These are phyloP conservation scores for Hymenoscyphus repandus DNA, from an alignment of 2,329 filamentous ascomycete genomes.

Conservation along the genomic window DNA sequence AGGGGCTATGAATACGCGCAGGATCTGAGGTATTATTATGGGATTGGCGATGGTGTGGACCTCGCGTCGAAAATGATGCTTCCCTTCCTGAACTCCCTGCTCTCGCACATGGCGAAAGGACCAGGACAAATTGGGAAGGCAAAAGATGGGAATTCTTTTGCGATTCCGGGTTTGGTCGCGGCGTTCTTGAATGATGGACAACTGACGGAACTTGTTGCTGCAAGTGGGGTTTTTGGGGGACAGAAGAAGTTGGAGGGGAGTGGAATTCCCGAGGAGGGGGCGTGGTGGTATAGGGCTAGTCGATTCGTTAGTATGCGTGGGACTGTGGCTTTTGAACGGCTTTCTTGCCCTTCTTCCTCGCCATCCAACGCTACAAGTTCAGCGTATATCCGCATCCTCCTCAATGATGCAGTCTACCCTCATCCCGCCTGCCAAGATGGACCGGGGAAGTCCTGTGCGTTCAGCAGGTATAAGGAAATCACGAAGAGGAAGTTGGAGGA, in stretches of 20 bases:
- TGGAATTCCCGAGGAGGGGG: conserved; percentile 35
- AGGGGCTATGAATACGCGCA: conserved; percentile 62
- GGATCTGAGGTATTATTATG: conserved; percentile 65
- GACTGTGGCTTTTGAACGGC: conserved; percentile 58
- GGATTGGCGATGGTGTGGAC: conserved; percentile 50
- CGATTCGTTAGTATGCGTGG: conserved; percentile 59
- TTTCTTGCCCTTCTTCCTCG: conserved; percentile 41
- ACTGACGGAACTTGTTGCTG: conserved; percentile 54
- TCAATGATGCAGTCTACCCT: conserved; percentile 61
- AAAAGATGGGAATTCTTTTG: conserved; percentile 41
- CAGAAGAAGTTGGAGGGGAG: conserved; percentile 39
- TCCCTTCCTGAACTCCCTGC: conserved; percentile 50
- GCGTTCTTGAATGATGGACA: conserved; percentile 64
- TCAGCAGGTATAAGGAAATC: conserved; percentile 29
- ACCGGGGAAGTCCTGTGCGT: conserved; percentile 47
- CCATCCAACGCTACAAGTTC: conserved; percentile 1
- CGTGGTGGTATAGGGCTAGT: conserved; percentile 49
- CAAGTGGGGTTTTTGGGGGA: conserved; percentile 55
- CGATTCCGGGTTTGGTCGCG: conserved; percentile 52
- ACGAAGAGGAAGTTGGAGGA: conserved; percentile 9
- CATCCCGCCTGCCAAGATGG: conserved; percentile 49
- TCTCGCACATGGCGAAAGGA: conserved; percentile 47
- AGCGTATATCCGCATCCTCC: conserved; percentile 48
- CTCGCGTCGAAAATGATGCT: conserved; percentile 55
- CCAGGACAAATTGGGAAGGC: conserved; percentile 44